phyloP scores from a whole-genome alignment of 805 yeast genomes.

The Yamadazyma philogaea region DNA sequence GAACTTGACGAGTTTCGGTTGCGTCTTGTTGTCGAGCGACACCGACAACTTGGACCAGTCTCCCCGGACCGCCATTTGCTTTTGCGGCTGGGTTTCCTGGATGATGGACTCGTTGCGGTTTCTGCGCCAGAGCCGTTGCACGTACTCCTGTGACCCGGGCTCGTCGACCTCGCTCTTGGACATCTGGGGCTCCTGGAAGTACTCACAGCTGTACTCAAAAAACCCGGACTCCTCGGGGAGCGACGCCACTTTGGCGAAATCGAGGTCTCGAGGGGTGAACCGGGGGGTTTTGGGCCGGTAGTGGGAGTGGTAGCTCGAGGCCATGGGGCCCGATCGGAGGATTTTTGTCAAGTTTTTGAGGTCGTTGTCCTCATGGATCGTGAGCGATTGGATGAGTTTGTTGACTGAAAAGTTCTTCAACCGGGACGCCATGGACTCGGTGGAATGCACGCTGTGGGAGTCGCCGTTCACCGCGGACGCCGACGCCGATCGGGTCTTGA shows the following conservation, averaged over 20 bases:
- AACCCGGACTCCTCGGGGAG: conserved; percentile 61
- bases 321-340: conserved; percentile 34
- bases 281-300: conserved; percentile 59
- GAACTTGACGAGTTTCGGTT: conserved; percentile 74
- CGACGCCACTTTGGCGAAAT: conserved; percentile 14
- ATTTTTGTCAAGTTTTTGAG: conserved; percentile 36
- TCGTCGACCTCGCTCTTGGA: conserved; percentile 80
- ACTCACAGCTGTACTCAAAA: conserved; percentile 77
- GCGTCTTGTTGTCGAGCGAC: conserved; percentile 67
- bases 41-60: conserved; percentile 72
- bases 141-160: conserved; percentile 85
- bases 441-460: conserved; percentile 17
- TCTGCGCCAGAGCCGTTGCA: conserved; percentile 82
- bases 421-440: conserved; percentile 29
- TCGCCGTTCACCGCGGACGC: conserved; percentile 15
- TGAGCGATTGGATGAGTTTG: conserved; percentile 35
- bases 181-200: conserved; percentile 96
- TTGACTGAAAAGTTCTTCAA: conserved; percentile 32
- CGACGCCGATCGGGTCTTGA: conserved; percentile 29
- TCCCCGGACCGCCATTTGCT: conserved; percentile 76
- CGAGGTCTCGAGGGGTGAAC: conserved; percentile 35
- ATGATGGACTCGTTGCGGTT: conserved; percentile 84
- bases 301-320: conserved; percentile 39
- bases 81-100: conserved; percentile 86
- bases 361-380: conserved; percentile 41